Conservation (phyloP, 2,329 filamentous ascomycete species). For the Mycocentrospora acerina region DNA sequence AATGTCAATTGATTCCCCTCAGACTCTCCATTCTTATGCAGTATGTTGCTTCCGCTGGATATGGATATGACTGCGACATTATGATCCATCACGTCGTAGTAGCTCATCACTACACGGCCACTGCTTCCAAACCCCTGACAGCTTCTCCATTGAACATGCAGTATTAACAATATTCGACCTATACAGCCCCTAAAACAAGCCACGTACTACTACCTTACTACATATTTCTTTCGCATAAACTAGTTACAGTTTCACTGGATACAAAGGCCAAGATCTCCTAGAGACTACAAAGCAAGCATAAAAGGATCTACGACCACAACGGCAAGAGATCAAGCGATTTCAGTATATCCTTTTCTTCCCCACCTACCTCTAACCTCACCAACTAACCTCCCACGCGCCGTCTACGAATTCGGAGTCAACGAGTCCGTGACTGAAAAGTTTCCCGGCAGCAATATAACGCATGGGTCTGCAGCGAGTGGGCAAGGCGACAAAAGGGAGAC, state of each 20-base stretch:
- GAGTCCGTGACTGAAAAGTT: constrained; percentile 44
- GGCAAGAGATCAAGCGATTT: constrained; percentile 36
- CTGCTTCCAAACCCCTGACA: no score
- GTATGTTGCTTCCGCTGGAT: no score
- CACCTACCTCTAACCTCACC: not conserved
- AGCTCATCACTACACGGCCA: no score
- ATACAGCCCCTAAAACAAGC: no score
- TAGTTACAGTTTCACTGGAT: constrained; percentile 46
- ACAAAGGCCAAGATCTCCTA: constrained; percentile 45
- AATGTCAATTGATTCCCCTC: no score
- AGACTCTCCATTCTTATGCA: no score
- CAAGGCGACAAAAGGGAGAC: constrained; percentile 52
- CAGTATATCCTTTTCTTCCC: constrained; percentile 30
- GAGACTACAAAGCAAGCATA: constrained; percentile 52
- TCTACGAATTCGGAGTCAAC: constrained; percentile 52
- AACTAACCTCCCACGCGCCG: constrained; percentile 23
- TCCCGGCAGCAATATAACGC: constrained; percentile 47
- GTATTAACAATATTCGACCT: no score
- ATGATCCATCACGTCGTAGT: no score
- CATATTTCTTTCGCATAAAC: not conserved
- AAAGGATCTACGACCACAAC: constrained; percentile 46
- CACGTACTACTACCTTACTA: no score
- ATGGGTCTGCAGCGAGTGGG: constrained; percentile 48
- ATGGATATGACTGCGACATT: no score
- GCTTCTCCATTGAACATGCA: no score